A percentile compares a stretch with the other conserved stretches of the same genome.
phyloP scores from a whole-genome alignment of 208 protist species.

The Trypanosoma boissoni region DNA sequence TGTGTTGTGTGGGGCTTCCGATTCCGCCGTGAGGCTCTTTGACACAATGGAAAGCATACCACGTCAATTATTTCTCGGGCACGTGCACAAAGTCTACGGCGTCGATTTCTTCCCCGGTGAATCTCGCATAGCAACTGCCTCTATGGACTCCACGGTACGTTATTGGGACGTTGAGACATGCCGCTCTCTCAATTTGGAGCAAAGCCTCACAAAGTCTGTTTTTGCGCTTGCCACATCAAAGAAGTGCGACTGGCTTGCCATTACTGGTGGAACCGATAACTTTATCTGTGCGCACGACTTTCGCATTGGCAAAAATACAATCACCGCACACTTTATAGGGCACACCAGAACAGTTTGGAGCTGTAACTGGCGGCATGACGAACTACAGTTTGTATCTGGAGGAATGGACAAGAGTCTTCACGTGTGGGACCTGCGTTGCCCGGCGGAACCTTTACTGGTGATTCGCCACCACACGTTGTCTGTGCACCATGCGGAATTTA shows the following conservation, averaged over 20 bases:
- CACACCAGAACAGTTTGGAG: conserved; percentile 68
- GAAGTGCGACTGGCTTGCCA: conserved; percentile 30
- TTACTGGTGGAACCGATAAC: conserved; percentile 54
- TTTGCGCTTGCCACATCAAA: conserved; percentile 52
- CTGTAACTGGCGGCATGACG: conserved; percentile 37
- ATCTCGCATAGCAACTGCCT: conserved; percentile 32
- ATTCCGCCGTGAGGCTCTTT: conserved; percentile 24
- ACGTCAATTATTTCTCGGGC: conserved; percentile 27
- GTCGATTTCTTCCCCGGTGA: conserved; percentile 36
- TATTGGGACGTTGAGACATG: conserved; percentile 55
- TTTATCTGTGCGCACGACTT: conserved; percentile 66
- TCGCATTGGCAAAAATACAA: conserved; percentile 29
- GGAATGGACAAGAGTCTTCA: conserved; percentile 67
- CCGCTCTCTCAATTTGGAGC: conserved; percentile 24
- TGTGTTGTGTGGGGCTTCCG: conserved; percentile 27
- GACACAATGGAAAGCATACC: not conserved
- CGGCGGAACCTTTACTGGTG: conserved; percentile 19
- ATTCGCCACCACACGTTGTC: conserved; percentile 38
- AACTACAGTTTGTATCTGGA: conserved; percentile 37
- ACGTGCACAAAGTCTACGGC: conserved; percentile 62
- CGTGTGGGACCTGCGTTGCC: conserved; percentile 60
- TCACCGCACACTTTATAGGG: conserved; percentile 40
- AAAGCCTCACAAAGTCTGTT: conserved; percentile 45
- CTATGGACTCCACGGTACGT: conserved; percentile 57
- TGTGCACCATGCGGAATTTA: conserved; percentile 62